phyloP scores from a whole-genome alignment of 495 filamentous ascomycete genomes.

The Glutinoglossum americanum region DNA sequence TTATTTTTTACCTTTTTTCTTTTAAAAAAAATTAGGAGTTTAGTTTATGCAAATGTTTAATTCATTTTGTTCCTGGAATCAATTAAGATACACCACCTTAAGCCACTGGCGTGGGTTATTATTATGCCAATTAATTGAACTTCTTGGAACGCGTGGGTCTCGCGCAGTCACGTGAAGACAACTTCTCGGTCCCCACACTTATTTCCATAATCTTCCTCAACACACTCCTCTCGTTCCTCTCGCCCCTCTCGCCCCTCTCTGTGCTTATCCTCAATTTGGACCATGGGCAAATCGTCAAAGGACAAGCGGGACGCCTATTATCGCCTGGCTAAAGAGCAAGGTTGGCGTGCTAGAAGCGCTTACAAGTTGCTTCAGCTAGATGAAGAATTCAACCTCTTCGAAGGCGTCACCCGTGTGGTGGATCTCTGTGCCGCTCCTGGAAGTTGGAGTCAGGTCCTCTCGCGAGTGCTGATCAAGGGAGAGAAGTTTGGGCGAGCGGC shows the following conservation, averaged over 20 bases:
- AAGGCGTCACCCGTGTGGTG: constrained; percentile 70
- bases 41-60: too few relatives aligned
- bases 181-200: too few relatives aligned
- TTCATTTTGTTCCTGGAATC: too few relatives aligned
- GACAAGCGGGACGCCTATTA: constrained; percentile 98
- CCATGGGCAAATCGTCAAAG: constrained; percentile 95
- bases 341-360: constrained; percentile 86
- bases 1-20: too few relatives aligned
- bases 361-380: constrained; percentile 95
- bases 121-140: too few relatives aligned
- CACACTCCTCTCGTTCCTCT: too few relatives aligned
- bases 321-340: constrained; percentile 91
- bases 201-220: too few relatives aligned
- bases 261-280: background rate
- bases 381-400: constrained; percentile 89
- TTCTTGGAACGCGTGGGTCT: too few relatives aligned
- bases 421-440: constrained; percentile 93
- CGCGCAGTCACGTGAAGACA: too few relatives aligned
- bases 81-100: too few relatives aligned
- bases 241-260: constrained; percentile 1
- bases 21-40: too few relatives aligned
- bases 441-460: constrained; percentile 91
- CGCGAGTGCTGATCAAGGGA: constrained; percentile 74
- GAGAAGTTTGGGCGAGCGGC: constrained; percentile 68
- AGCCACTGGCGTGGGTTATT: too few relatives aligned